phyloP scores from a whole-genome alignment of 129 eudicot species.

The Smallanthus sonchifolius region DNA sequence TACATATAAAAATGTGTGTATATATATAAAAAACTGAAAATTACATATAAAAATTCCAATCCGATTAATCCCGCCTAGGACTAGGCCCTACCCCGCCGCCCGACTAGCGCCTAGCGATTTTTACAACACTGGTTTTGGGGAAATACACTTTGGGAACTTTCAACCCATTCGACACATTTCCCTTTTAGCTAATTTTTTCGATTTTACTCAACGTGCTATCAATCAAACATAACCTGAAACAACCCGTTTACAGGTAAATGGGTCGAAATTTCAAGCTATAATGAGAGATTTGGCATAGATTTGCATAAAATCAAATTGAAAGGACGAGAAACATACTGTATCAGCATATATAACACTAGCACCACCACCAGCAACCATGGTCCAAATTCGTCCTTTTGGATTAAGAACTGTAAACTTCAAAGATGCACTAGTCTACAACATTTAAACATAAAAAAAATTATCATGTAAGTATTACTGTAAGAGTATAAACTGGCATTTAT shows the following conservation, averaged over 20 bases:
- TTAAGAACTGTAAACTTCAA: constrained; percentile 96
- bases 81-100: no score
- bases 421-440: constrained; percentile 97
- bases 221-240: background rate
- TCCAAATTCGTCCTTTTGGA: constrained; percentile 98
- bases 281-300: background rate
- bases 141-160: background rate
- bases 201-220: background rate
- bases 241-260: background rate
- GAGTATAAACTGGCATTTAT: background rate
- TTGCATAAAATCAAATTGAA: background rate
- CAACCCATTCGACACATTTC: background rate
- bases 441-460: background rate
- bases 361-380: constrained; percentile 99
- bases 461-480: background rate
- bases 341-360: constrained; percentile 99
- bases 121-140: background rate
- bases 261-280: background rate
- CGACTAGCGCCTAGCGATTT: no score
- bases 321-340: constrained; percentile 51
- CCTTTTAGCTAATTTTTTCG: background rate
- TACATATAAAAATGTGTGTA: no score
- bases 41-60: no score
- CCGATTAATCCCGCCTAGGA: no score
- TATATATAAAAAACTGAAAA: no score